Conservation (phyloP, 768 basidiomycete species). For the Ramaria sp. region DNA sequence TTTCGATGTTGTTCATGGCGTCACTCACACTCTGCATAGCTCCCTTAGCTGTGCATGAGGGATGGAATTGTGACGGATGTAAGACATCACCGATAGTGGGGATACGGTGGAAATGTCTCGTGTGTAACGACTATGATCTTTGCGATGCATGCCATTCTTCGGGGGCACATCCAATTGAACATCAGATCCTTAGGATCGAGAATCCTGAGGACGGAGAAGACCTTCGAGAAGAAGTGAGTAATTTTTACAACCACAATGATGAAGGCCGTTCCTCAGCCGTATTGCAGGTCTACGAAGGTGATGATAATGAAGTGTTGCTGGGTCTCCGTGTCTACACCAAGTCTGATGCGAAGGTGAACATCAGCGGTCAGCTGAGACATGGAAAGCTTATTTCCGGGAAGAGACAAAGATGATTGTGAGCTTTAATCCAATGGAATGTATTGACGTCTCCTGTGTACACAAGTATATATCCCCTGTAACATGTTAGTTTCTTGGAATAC, state of each 20-base stretch:
- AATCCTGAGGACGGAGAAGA: slow-evolving; percentile 6
- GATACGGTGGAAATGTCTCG: slow-evolving; percentile 7
- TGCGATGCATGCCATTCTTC: slow-evolving; percentile 10
- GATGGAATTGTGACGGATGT: slow-evolving; percentile 1
- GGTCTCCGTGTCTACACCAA: slow-evolving; percentile 6
- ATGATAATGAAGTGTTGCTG: background rate
- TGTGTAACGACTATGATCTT: slow-evolving; percentile 10
- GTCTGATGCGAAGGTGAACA: background rate
- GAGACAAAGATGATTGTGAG: background rate
- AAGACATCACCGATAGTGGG: slow-evolving; percentile 4
- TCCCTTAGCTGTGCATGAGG: background rate
- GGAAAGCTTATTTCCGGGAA: slow-evolving; percentile 3
- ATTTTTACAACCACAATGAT: background rate
- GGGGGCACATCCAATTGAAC: slow-evolving; percentile 8
- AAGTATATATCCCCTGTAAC: too few species aligned
- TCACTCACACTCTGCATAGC: background rate
- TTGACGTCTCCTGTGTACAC: too few species aligned
- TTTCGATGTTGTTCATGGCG: background rate
- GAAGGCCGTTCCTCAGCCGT: background rate
- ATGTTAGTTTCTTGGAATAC: too few species aligned
- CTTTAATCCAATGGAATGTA: too few species aligned
- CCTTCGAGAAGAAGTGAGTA: slow-evolving; percentile 6
- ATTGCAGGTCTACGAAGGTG: background rate
- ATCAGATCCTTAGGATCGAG: slow-evolving; percentile 10
- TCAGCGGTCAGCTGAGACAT: slow-evolving; percentile 8